A percentile compares a stretch with the other conserved stretches of the same genome.
phyloP scores from a whole-genome alignment of 306 rosid genomes.

The Echinosophora koreensis region DNA sequence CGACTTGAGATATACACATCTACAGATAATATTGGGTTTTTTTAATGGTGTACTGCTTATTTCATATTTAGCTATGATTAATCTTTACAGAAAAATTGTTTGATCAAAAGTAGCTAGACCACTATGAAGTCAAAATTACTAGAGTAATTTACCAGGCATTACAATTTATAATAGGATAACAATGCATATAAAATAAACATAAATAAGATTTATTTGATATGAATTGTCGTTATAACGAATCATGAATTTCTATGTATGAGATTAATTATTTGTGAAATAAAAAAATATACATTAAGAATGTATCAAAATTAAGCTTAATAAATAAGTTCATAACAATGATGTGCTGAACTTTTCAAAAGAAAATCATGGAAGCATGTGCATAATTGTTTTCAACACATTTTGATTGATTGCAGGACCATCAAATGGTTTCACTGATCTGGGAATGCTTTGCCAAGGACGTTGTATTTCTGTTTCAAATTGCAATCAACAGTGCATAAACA shows the following conservation, averaged over 20 bases:
- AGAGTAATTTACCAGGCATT: not conserved
- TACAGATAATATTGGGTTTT: no score
- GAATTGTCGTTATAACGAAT: no score
- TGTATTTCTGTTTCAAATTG: not conserved
- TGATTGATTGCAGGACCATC: not conserved
- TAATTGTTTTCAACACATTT: not conserved
- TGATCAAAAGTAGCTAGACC: not conserved
- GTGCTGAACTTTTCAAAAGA: not conserved
- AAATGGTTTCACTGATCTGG: not conserved
- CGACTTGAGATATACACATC: no score
- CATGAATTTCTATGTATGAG: no score
- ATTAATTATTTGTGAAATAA: no score
- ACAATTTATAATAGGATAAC: no score
- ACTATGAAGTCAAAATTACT: no score
- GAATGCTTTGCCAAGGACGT: not conserved
- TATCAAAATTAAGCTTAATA: no score
- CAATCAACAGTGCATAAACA: not conserved
- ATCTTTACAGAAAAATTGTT: not conserved
- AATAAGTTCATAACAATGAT: not conserved
- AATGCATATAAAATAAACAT: not conserved
- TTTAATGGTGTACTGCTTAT: no score
- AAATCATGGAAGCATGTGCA: not conserved
- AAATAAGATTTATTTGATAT: no score
- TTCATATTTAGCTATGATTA: no score
- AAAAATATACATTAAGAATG: no score